Conservation (phyloP, 225 moss, liverwort and hornwort species). For the Anthoceros angustus region DNA sequence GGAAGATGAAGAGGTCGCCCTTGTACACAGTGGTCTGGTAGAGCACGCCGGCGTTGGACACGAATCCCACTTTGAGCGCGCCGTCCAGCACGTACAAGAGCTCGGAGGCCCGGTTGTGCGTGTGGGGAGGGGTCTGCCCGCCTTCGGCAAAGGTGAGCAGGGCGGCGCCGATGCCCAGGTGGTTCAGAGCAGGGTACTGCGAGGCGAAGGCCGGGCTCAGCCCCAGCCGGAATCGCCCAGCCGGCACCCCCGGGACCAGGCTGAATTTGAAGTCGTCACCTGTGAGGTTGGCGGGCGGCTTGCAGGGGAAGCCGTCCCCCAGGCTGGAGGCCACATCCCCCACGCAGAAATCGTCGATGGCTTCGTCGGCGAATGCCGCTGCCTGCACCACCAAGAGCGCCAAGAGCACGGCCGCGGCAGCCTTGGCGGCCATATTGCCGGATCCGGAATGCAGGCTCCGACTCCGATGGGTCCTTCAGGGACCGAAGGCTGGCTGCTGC, state of each 20-base stretch:
- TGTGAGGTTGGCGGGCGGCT: neutral
- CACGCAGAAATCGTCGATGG: no score
- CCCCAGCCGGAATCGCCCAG: neutral
- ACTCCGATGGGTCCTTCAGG: no score
- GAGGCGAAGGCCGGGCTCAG: neutral
- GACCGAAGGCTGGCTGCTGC: no score
- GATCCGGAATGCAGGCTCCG: no score
- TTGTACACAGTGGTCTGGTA: no score
- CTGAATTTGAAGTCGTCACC: slow-evolving; percentile 4
- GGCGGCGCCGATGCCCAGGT: neutral
- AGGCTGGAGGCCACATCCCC: no score
- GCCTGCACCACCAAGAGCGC: no score
- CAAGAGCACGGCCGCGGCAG: no score
- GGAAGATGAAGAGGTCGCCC: neutral
- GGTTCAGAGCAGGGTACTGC: neutral
- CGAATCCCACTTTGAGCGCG: neutral
- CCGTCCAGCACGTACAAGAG: neutral
- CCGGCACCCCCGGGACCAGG: neutral
- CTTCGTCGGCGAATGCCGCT: no score
- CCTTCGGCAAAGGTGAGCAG: slow-evolving; percentile 3
- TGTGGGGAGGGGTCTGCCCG: neutral
- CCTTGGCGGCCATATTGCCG: no score
- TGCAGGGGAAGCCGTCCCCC: neutral
- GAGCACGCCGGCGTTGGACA: neutral
- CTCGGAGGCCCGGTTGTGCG: slow-evolving; percentile 2